phyloP scores from a whole-genome alignment of 768 basidiomycete genomes.

The Cystofilobasidium macerans region DNA sequence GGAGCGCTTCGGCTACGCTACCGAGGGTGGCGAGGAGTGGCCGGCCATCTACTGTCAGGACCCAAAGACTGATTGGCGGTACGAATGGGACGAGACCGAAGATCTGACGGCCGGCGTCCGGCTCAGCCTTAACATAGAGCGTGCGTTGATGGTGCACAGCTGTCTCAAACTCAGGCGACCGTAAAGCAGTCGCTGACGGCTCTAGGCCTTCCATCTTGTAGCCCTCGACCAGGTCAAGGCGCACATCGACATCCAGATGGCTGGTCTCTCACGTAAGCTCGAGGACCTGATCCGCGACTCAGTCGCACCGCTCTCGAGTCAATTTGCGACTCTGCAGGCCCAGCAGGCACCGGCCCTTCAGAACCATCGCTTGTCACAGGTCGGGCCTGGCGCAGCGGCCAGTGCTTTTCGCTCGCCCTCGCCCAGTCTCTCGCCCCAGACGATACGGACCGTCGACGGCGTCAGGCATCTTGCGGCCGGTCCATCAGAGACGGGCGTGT shows the following conservation, averaged over 20 bases:
- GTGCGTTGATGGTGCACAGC: too few species aligned
- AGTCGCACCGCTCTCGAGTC: constrained; percentile 22
- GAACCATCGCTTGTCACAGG: constrained; percentile 2
- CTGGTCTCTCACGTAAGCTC: constrained; percentile 47
- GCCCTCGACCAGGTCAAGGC: constrained; percentile 98
- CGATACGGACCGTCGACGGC: neutral
- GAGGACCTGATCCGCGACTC: constrained; percentile 26
- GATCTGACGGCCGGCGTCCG: constrained; percentile 82
- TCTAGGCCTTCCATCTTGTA: constrained; percentile 35
- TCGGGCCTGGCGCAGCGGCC: neutral
- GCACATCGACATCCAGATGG: constrained; percentile 88
- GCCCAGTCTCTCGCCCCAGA: neutral
- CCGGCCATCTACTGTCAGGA: constrained; percentile 93
- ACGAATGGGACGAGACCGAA: constrained; percentile 87
- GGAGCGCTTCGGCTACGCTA: constrained; percentile 87
- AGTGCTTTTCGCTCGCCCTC: neutral
- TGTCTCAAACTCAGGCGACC: too few species aligned
- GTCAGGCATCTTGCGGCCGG: neutral
- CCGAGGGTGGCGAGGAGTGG: constrained; percentile 73
- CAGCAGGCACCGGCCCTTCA: neutral
- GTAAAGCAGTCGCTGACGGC: neutral
- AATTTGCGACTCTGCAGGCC: constrained; percentile 25
- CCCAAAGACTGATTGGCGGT: constrained; percentile 80
- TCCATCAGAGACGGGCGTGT: neutral
- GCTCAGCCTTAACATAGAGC: constrained; percentile 88